Conservation (phyloP, 768 basidiomycete genomes). For the Podaxis sp. region DNA sequence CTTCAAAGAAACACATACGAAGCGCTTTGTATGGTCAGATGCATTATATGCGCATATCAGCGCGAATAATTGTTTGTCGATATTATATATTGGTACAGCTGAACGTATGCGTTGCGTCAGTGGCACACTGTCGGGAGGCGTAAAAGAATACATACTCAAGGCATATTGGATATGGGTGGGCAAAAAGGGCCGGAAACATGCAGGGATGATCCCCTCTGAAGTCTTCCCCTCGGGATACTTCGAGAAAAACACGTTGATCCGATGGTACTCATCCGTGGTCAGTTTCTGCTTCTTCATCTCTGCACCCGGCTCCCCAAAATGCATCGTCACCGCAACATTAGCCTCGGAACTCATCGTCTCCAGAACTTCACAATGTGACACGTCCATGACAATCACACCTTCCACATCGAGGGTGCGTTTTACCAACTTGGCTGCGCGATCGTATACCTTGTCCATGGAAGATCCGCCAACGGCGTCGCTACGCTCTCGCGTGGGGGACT, state of each 20-base stretch:
- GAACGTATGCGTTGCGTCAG: neutral
- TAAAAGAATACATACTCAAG: slow-evolving; percentile 55
- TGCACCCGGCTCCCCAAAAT: slow-evolving; percentile 59
- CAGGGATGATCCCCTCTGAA: slow-evolving; percentile 82
- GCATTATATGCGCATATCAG: slow-evolving; percentile 90
- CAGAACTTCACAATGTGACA: slow-evolving; percentile 85
- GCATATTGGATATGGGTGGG: slow-evolving; percentile 85
- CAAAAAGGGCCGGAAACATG: slow-evolving; percentile 79
- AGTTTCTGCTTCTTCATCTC: slow-evolving; percentile 55
- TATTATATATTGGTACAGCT: slow-evolving; percentile 92
- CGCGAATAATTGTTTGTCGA: slow-evolving; percentile 90
- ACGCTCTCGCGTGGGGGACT: slow-evolving; percentile 34
- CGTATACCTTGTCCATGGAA: slow-evolving; percentile 87
- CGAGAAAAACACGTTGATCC: slow-evolving; percentile 73
- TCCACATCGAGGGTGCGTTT: slow-evolving; percentile 90
- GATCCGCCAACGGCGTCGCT: slow-evolving; percentile 35
- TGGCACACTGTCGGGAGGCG: neutral
- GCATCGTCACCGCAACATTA: slow-evolving; percentile 64
- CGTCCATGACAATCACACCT: slow-evolving; percentile 89
- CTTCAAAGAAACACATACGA: slow-evolving; percentile 45
- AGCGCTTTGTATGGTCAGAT: slow-evolving; percentile 75
- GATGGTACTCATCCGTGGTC: slow-evolving; percentile 67
- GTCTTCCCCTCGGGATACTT: slow-evolving; percentile 84
- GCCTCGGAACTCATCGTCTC: slow-evolving; percentile 66
- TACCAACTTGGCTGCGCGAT: slow-evolving; percentile 86